Evolutionary conservation across 2,329 filamentous ascomycete species (phyloP).

Genomic region (Paraphoma sp.): DNA sequence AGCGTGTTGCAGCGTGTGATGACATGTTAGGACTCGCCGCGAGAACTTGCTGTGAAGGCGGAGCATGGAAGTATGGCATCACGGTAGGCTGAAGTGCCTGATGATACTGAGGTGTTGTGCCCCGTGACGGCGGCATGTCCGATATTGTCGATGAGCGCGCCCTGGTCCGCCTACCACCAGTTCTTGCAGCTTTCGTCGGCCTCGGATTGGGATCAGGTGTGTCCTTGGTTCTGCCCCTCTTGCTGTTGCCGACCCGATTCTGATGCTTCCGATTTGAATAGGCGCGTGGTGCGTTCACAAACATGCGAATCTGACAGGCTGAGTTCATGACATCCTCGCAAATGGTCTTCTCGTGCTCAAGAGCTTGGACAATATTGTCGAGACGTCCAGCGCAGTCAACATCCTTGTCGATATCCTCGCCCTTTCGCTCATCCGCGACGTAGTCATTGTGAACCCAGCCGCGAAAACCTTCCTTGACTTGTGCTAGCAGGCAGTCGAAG

Average conservation of each 20-base stretch:
- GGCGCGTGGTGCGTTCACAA: constrained; percentile 44
- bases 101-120: constrained; percentile 11
- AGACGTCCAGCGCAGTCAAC: constrained; percentile 36
- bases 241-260: constrained; percentile 44
- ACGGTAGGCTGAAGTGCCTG: background rate
- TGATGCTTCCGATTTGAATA: constrained; percentile 42
- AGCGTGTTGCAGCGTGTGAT: background rate
- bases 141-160: constrained; percentile 11
- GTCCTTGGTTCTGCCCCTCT: constrained; percentile 33
- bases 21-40: background rate
- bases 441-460: constrained; percentile 47
- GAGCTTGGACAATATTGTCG: constrained; percentile 37
- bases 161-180: constrained; percentile 6
- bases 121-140: constrained; percentile 7
- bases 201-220: constrained; percentile 5
- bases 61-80: constrained; percentile 9
- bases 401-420: constrained; percentile 42
- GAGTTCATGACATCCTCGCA: constrained; percentile 47
- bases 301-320: constrained; percentile 45
- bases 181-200: constrained; percentile 14
- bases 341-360: constrained; percentile 45
- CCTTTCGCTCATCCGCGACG: constrained; percentile 42
- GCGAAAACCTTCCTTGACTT: constrained; percentile 39
- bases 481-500: constrained; percentile 38
- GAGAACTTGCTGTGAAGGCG: background rate